Evolutionary conservation across 2,329 filamentous ascomycete species (phyloP).

Genomic region (Coniochaeta prunicola): DNA sequence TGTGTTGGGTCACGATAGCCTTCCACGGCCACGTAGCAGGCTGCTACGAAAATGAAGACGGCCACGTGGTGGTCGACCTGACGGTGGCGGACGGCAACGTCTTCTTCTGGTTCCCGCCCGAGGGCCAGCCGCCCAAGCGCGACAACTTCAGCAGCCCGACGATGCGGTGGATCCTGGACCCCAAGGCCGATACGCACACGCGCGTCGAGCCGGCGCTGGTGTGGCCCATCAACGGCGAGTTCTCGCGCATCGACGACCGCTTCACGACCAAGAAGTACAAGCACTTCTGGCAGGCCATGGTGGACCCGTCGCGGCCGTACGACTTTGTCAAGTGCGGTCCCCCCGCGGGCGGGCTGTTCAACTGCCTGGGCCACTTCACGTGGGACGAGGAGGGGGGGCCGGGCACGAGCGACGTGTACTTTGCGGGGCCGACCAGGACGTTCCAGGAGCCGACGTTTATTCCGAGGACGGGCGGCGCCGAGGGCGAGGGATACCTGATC

Average conservation of each 20-base stretch:
- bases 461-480: conserved; percentile 29
- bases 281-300: conserved; percentile 38
- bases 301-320: conserved; percentile 28
- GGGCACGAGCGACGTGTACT: conserved; percentile 32
- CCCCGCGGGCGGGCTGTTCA: conserved; percentile 34
- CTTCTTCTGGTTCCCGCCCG: conserved; percentile 37
- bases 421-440: conserved; percentile 33
- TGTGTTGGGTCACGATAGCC: conserved; percentile 13
- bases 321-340: conserved; percentile 37
- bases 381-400: conserved; percentile 21
- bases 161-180: conserved; percentile 31
- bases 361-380: conserved; percentile 36
- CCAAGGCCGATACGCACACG: conserved; percentile 24
- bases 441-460: conserved; percentile 49
- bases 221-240: conserved; percentile 39
- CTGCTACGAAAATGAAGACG: conserved; percentile 38
- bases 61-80: conserved; percentile 35
- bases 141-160: conserved; percentile 31
- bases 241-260: conserved; percentile 41
- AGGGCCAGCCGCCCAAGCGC: conserved; percentile 17
- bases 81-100: conserved; percentile 35
- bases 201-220: conserved; percentile 25
- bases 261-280: conserved; percentile 34
- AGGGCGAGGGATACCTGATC: conserved; percentile 44
- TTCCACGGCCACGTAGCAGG: conserved; percentile 41